phyloP scores from a whole-genome alignment of 1,284 basidiomycete genomes.

The Ceraceosorus bombacis region DNA sequence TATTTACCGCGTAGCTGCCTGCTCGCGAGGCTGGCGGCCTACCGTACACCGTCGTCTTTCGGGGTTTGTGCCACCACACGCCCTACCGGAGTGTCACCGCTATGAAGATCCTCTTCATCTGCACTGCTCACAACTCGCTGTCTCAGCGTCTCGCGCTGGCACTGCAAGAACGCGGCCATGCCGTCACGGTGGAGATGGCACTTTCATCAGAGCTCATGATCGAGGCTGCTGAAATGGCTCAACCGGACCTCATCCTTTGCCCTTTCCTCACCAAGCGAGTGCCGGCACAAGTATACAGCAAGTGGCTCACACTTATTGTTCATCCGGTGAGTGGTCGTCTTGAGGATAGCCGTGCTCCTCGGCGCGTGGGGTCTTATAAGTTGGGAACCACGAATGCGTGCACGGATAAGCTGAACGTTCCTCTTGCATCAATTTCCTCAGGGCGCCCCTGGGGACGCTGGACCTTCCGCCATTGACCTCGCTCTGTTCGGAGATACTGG shows the following conservation, averaged over 20 bases:
- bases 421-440: not conserved
- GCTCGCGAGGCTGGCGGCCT: not conserved
- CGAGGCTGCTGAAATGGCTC: constrained; percentile 44
- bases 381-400: not conserved
- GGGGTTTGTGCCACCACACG: not conserved
- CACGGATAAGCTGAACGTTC: not conserved
- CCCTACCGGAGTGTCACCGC: not conserved
- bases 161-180: constrained; percentile 47
- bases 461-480: constrained; percentile 53
- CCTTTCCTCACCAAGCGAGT: constrained; percentile 52
- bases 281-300: constrained; percentile 48
- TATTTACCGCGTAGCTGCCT: not conserved
- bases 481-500: constrained; percentile 52
- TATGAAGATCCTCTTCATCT: constrained; percentile 50
- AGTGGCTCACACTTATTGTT: constrained; percentile 52
- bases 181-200: constrained; percentile 50
- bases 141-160: constrained; percentile 47
- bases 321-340: constrained; percentile 40
- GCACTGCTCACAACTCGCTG: constrained; percentile 52
- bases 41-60: not conserved
- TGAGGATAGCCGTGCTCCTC: no score
- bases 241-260: constrained; percentile 51
- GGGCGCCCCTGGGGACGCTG: constrained; percentile 52
- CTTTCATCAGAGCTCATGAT: constrained; percentile 50
- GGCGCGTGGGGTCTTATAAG: no score